Percentiles rank a stretch among this genome's conserved stretches.
phyloP scores from a whole-genome alignment of 345 rosid species.

The Salix viminalis region DNA sequence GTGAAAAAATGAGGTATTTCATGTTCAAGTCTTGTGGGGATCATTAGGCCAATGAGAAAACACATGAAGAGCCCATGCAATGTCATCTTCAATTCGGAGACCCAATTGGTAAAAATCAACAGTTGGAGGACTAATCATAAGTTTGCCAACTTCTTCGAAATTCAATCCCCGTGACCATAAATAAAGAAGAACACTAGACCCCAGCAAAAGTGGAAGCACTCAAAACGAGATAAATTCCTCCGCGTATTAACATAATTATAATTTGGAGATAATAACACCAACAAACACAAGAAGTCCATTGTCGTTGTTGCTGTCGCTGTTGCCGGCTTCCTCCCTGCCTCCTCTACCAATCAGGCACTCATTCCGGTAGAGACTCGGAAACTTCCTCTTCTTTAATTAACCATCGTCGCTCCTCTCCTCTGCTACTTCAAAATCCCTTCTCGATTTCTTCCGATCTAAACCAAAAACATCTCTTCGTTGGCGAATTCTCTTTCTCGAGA shows the following conservation, averaged over 20 bases:
- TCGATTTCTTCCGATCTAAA: background rate
- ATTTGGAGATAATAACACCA: background rate
- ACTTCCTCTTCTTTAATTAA: background rate
- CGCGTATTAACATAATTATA: background rate
- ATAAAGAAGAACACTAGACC: background rate
- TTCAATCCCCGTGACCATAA: background rate
- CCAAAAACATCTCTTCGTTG: background rate
- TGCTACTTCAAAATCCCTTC: background rate
- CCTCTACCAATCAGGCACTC: background rate
- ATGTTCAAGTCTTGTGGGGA: background rate
- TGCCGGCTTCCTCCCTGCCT: background rate
- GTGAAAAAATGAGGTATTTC: background rate
- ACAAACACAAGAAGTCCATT: background rate
- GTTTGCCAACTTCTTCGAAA: background rate
- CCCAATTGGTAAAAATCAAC: background rate
- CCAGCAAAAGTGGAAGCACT: background rate
- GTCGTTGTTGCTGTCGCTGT: background rate
- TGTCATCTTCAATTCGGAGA: background rate
- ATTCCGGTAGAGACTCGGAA: background rate
- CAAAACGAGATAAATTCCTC: background rate
- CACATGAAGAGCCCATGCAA: background rate
- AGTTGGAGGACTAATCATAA: background rate
- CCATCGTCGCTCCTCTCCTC: background rate
- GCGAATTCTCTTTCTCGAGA: background rate
- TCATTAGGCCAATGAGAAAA: background rate